These are phyloP conservation scores for Monosporascus sp. DNA, from an alignment of 2,329 filamentous ascomycete species.

Conservation along the genomic window DNA sequence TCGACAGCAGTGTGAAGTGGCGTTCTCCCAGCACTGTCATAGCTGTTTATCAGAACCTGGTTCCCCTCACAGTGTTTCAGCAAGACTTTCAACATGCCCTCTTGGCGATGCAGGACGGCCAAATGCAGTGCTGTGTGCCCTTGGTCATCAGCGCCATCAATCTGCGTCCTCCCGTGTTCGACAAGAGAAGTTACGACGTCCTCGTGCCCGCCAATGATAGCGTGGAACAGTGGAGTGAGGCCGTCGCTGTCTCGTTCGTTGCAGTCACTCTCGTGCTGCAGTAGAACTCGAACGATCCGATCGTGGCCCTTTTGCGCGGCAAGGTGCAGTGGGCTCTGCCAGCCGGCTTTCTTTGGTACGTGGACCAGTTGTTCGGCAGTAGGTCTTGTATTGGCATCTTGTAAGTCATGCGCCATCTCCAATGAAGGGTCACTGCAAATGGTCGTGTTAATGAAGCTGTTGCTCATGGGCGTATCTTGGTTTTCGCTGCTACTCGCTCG, in stretches of 20 bases:
- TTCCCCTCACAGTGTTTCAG: conserved; percentile 5
- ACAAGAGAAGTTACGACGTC: conserved; percentile 10
- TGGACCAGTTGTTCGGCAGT: background rate
- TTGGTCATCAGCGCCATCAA: conserved; percentile 4
- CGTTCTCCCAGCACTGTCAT: conserved; percentile 11
- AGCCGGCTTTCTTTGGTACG: conserved; percentile 3
- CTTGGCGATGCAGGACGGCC: conserved; percentile 13
- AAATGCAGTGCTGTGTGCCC: conserved; percentile 11
- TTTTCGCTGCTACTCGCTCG: no score
- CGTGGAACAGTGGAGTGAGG: conserved; percentile 17
- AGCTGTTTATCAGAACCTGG: conserved; percentile 6
- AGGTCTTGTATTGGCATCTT: background rate
- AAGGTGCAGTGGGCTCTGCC: conserved; percentile 16
- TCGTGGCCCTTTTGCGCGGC: conserved; percentile 14
- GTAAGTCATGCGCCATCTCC: background rate
- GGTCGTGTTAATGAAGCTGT: no score
- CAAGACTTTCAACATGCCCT: conserved; percentile 12
- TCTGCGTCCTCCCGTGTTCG: conserved; percentile 5
- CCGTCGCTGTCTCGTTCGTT: conserved; percentile 20
- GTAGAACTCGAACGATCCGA: conserved; percentile 12
- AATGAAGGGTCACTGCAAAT: background rate
- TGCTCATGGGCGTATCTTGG: no score
- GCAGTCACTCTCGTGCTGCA: conserved; percentile 15
- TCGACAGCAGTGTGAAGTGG: conserved; percentile 15
- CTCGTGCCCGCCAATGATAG: conserved; percentile 12